A percentile compares a stretch with the other conserved stretches of the same genome.
Conservation (phyloP, 192 early-diverging fungal species). For the Coemansia umbellata region DNA sequence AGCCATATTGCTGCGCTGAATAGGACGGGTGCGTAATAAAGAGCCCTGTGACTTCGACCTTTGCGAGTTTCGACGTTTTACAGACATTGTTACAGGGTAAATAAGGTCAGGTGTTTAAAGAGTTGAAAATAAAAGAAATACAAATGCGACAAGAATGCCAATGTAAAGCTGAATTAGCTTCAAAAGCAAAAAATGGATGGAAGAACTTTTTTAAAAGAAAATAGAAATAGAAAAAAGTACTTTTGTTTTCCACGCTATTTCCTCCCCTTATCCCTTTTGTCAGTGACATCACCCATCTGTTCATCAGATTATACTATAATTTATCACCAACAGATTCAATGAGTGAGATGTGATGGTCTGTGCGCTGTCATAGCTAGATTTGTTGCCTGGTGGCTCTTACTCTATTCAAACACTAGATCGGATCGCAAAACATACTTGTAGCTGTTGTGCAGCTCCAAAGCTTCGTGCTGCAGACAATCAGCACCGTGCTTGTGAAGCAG, state of each 20-base stretch:
- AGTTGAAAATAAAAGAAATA: no score
- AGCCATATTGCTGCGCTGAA: background rate
- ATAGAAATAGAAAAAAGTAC: no score
- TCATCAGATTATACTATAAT: background rate
- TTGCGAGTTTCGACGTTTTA: background rate
- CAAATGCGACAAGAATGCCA: no score
- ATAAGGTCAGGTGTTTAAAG: background rate
- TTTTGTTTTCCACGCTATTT: no score
- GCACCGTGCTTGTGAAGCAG: slow-evolving; percentile 62
- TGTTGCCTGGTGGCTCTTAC: background rate
- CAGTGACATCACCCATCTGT: background rate
- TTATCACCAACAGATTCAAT: background rate
- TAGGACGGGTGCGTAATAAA: background rate
- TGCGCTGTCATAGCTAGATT: background rate
- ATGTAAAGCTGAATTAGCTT: no score
- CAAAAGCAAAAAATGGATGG: no score
- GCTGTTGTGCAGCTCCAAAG: slow-evolving; percentile 49
- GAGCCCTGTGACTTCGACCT: slow-evolving; percentile 28
- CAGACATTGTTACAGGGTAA: background rate
- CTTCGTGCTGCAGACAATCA: slow-evolving; percentile 61
- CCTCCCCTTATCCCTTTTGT: no score
- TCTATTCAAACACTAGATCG: slow-evolving; percentile 52
- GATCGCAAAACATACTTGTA: slow-evolving; percentile 60
- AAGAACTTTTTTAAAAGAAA: no score
- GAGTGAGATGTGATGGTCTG: slow-evolving; percentile 4